These are phyloP conservation scores for Aciculoconidium aculeatum DNA, from an alignment of 805 yeast species.

Conservation along the genomic window DNA sequence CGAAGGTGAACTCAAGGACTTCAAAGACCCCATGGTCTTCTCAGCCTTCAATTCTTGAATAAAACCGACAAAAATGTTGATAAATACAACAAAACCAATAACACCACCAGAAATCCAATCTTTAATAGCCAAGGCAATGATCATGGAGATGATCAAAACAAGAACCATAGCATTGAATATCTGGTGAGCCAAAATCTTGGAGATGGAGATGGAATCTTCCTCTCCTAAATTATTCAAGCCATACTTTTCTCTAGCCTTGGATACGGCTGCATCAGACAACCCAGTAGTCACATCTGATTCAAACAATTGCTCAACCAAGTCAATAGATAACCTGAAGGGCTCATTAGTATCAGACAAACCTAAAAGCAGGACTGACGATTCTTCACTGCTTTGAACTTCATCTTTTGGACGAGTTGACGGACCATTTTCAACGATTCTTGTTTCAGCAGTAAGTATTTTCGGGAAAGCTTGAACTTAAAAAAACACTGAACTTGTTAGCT, in stretches of 20 bases:
- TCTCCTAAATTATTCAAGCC: constrained; percentile 26
- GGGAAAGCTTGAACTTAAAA: too few species aligned
- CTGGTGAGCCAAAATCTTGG: constrained; percentile 30
- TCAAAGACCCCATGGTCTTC: constrained; percentile 44
- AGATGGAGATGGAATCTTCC: constrained; percentile 21
- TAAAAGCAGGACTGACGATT: constrained; percentile 8
- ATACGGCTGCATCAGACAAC: constrained; percentile 6
- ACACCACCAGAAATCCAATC: constrained; percentile 42
- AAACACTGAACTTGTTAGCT: too few species aligned
- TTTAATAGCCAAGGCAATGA: constrained; percentile 31
- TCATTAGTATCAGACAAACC: constrained; percentile 3
- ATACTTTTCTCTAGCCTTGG: not conserved
- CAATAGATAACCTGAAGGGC: constrained; percentile 13
- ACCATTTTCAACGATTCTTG: constrained; percentile 7
- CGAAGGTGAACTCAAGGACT: constrained; percentile 40
- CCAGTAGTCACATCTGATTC: constrained; percentile 13
- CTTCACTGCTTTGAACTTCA: constrained; percentile 15
- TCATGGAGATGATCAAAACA: constrained; percentile 31
- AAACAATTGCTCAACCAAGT: constrained; percentile 13
- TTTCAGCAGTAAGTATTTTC: constrained; percentile 2
- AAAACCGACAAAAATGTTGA: constrained; percentile 46
- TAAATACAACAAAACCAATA: constrained; percentile 38
- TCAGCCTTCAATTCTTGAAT: constrained; percentile 48
- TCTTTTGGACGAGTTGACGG: constrained; percentile 10
- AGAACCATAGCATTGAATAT: constrained; percentile 36